Evolutionary conservation across 202 grass and related monocot species (phyloP), one percentile per base, ranked within the genome.

Genomic region (Hordeum pubiflorum): DNA sequence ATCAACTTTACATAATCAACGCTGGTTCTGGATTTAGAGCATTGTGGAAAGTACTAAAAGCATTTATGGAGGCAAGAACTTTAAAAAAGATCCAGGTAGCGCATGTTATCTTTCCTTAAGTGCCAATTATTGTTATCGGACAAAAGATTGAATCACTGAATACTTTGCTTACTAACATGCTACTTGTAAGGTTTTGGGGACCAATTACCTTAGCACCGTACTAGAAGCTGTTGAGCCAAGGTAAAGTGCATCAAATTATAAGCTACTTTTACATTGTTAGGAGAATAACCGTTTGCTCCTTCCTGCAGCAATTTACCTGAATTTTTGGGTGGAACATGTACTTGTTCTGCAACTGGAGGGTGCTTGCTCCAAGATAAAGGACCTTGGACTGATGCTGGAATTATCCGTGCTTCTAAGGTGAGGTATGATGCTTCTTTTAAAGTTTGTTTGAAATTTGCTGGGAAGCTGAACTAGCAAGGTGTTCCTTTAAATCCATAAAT

Each of bases 1-100:
- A 94, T 82, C 83, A 91, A 86, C 85, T 98, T 81, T 98, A 86
- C 62, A 93, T 94, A 88, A 89, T 98, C 79, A 98, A 94, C 82
- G 95, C 95, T 88, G 95, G 95, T 88, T 83, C 88, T 79, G 92
- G 90, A 83, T 98, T 98, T 91, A 98, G 82, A 89, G 88, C 86
- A 63, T 78, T 98, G 62, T 98, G 95, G 95, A 98, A 65, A 86
- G 86, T 91, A 66, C 56, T 98, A 59, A 87, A 87, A 87, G 68
- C 86, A 82, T 98, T 94, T 85, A 81, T 98, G 81, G 95, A 94
- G 63, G 82, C 84, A n/a, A 87, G 90, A 55, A 98, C 92, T 39
- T 86, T 89, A 68, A 86, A 88, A 58, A 98, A 98, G 79, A 89
- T 98, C 84, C 84, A 94, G 92, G 95, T 98, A 63, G 29, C 37